A percentile compares a stretch with the other conserved stretches of the same genome.
Conservation (phyloP, 2,329 filamentous ascomycete species). For the Pseudopyrenochaeta lycopersici region DNA sequence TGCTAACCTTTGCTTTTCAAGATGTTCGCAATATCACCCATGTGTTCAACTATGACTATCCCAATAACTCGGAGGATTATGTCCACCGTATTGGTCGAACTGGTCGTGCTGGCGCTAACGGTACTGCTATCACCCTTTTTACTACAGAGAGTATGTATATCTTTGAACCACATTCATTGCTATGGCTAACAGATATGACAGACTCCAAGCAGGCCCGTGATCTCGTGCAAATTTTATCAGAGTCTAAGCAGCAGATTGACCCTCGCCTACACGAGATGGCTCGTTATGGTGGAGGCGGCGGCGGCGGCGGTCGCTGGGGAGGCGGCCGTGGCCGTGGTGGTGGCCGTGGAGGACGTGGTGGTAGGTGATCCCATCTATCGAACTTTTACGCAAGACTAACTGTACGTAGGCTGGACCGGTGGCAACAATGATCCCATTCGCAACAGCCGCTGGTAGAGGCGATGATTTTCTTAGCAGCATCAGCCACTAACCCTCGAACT, state of each 20-base stretch:
- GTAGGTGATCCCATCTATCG: conserved; percentile 36
- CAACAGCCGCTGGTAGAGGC: conserved; percentile 52
- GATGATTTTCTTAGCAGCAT: background rate
- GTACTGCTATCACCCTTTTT: conserved; percentile 98
- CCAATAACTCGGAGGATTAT: conserved; percentile 84
- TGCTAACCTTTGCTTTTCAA: conserved; percentile 86
- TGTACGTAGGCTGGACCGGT: conserved; percentile 44
- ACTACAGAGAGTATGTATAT: conserved; percentile 93
- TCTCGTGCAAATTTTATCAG: conserved; percentile 88
- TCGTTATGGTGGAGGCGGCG: conserved; percentile 86
- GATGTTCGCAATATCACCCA: conserved; percentile 99
- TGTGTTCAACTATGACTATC: conserved; percentile 99
- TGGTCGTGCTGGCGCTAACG: conserved; percentile 80
- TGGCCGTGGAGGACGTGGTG: conserved; percentile 65
- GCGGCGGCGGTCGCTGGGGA: conserved; percentile 73
- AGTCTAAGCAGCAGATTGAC: conserved; percentile 98
- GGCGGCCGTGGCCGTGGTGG: conserved; percentile 74
- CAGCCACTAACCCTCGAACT: conserved; percentile 6
- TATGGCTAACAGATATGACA: conserved; percentile 43
- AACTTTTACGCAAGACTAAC: conserved; percentile 23
- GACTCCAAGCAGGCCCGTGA: conserved; percentile 81
- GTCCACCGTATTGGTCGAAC: conserved; percentile 75
- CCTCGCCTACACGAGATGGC: conserved; percentile 95
- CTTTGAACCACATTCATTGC: conserved; percentile 4
- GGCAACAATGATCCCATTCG: conserved; percentile 51